Base-by-base conservation (phyloP, 2,329 filamentous ascomycete genomes). In the Daldinia sp. region DNA sequence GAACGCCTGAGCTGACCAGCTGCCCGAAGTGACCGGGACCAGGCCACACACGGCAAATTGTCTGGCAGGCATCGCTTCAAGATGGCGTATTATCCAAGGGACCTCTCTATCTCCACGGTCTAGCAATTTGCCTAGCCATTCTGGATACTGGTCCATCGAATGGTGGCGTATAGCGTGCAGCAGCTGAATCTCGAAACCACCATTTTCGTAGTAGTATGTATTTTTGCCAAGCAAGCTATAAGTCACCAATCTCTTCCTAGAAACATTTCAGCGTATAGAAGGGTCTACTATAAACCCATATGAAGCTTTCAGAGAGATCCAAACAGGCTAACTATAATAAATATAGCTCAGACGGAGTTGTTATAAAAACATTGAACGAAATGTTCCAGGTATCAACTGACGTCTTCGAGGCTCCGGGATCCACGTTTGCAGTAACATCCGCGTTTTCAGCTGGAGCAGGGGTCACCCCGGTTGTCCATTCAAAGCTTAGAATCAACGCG, bases 141-240 rank as follows among this genome's bases (percentile, higher is more conserved):
- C 71, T 70, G 64, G 70, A 71, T 46, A 50, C 53, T 42, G 58
- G 66, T 68, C 63, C 44, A 71, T 73, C 69, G 63, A 62, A 71
- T 65, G 64, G 58, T 69, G 67, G 67, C 67, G 66, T 70, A 57
- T 70, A 70, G 67, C 69, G 61, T 74, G 72, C 73, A 76, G 72
- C 67, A 75, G 75, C 75, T 77, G 75, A 77, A 76, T 67, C 69
- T 51, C 41, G 69, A 68, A 23, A 44, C 60, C 68, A 50, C 71
- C 73, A 71, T 72, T 65, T 68, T 67, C 13, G 56, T 50, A 61
- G 55, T 41, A 37, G 50, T 33, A 42, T 48, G 61, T 26, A 57
- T 18, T 62, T 57, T n/a, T 62, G 67, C 67, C 67, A 71, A 72
- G 67, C 46, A 65, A 26, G 26, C 44, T 10, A 28, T 54, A 65